Evolutionary conservation across 2,329 filamentous ascomycete species (phyloP).

Genomic region (Macrophomina phaseolina): DNA sequence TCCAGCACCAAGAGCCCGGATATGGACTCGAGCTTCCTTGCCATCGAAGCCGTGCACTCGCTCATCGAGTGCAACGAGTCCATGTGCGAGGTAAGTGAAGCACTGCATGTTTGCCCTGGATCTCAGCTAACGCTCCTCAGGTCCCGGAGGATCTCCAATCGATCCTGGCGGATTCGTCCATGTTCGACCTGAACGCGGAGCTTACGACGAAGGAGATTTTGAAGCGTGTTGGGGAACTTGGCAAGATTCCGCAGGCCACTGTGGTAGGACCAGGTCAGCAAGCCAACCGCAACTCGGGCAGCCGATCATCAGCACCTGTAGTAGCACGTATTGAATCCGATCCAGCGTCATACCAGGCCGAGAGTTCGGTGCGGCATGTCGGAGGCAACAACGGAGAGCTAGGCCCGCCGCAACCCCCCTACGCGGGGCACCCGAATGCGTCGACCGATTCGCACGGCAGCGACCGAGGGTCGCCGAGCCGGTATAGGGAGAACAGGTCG

Average conservation of each 20-base stretch:
- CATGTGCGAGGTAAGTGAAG: conserved; percentile 88
- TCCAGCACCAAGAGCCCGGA: conserved; percentile 59
- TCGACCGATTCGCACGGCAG: conserved; percentile 34
- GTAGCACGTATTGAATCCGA: conserved; percentile 85
- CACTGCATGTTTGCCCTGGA: background rate
- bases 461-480: conserved; percentile 40
- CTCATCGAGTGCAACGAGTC: conserved; percentile 93
- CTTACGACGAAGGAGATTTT: conserved; percentile 97
- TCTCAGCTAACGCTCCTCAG: conserved; percentile 55
- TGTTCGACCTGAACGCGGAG: conserved; percentile 83
- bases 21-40: conserved; percentile 84
- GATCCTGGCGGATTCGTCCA: conserved; percentile 79
- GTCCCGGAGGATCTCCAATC: conserved; percentile 91
- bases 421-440: conserved; percentile 38
- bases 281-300: conserved; percentile 61
- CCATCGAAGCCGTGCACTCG: conserved; percentile 89
- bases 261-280: conserved; percentile 55
- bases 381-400: conserved; percentile 40
- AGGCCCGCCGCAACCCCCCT: conserved; percentile 41
- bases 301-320: conserved; percentile 57
- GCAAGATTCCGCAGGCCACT: conserved; percentile 66
- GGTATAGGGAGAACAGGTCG: conserved; percentile 42
- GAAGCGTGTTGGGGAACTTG: conserved; percentile 87
- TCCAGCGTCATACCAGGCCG: conserved; percentile 80
- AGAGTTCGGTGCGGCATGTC: conserved; percentile 82